Percentiles rank a stretch among this genome's conserved stretches.
These are phyloP conservation scores for Diatrype stigma DNA, from an alignment of 2,329 filamentous ascomycete genomes.

Conservation along the genomic window DNA sequence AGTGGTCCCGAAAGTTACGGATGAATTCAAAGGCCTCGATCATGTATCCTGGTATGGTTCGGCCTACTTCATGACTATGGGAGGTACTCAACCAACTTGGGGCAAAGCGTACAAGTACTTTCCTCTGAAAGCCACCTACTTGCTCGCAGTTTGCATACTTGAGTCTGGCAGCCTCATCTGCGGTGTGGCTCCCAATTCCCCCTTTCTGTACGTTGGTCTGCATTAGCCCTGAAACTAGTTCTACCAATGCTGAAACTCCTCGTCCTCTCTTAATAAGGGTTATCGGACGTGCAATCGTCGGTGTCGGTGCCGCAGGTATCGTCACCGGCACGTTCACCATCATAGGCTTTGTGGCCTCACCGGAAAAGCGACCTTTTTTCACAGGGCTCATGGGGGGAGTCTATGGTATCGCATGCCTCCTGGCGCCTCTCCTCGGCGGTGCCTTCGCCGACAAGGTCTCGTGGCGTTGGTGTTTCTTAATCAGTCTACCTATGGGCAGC, in stretches of 20 bases:
- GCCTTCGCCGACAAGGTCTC: conserved; percentile 14
- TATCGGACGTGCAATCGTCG: conserved; percentile 32
- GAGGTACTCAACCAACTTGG: conserved; percentile 41
- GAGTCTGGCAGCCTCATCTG: conserved; percentile 13
- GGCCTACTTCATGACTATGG: conserved; percentile 48
- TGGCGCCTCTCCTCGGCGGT: conserved; percentile 15
- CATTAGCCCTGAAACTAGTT: too few relatives aligned
- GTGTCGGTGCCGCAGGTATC: conserved; percentile 24
- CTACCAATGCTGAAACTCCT: too few relatives aligned
- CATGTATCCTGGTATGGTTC: conserved; percentile 58
- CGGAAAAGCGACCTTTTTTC: conserved; percentile 10
- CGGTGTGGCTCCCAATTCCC: conserved; percentile 1
- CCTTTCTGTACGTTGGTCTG: background rate
- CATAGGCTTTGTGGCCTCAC: conserved; percentile 11
- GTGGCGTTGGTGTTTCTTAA: conserved; percentile 21
- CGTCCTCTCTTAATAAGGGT: conserved; percentile 11
- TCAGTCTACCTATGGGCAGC: conserved; percentile 17
- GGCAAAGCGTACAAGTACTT: conserved; percentile 46
- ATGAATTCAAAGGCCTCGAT: conserved; percentile 45
- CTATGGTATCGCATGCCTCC: conserved; percentile 14
- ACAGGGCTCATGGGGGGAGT: conserved; percentile 13
- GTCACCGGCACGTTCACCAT: conserved; percentile 15
- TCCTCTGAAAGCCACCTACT: conserved; percentile 13
- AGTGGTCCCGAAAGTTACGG: conserved; percentile 53
- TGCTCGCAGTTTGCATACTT: conserved; percentile 11